These are phyloP conservation scores for Mycena latifolia DNA, from an alignment of 768 basidiomycete genomes.

Conservation along the genomic window DNA sequence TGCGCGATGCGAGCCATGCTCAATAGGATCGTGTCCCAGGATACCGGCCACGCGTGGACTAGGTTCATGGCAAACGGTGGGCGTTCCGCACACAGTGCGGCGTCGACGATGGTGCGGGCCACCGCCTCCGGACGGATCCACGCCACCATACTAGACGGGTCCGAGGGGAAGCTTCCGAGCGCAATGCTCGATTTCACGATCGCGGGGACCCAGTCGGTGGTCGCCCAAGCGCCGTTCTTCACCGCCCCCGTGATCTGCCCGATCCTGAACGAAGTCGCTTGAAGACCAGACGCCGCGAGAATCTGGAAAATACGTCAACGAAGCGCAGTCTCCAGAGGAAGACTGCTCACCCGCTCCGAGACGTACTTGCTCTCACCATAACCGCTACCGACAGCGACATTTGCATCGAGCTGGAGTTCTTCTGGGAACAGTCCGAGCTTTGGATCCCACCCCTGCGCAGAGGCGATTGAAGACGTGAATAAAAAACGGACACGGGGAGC, in stretches of 20 bases:
- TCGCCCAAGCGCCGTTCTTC: constrained; percentile 45
- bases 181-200: constrained; percentile 40
- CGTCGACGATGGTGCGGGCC: constrained; percentile 46
- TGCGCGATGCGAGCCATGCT: constrained; percentile 32
- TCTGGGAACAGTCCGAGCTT: constrained; percentile 48
- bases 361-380: constrained; percentile 52
- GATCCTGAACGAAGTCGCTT: constrained; percentile 46
- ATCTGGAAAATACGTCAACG: constrained; percentile 39
- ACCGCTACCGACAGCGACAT: constrained; percentile 44
- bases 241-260: constrained; percentile 37
- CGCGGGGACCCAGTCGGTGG: constrained; percentile 47
- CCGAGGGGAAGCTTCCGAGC: constrained; percentile 30
- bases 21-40: constrained; percentile 45
- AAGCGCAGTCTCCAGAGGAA: background rate
- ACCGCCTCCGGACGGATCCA: constrained; percentile 55
- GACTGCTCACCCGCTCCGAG: constrained; percentile 44
- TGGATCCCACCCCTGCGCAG: constrained; percentile 38
- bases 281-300: constrained; percentile 46
- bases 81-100: constrained; percentile 39
- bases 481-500: constrained; percentile 34
- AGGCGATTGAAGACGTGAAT: constrained; percentile 41
- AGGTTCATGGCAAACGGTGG: constrained; percentile 47
- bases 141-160: constrained; percentile 39
- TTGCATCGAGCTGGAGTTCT: constrained; percentile 42
- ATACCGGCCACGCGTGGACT: constrained; percentile 50